Conservation (phyloP, 352 stramenopile species). For the Globisporangium radiosum region DNA sequence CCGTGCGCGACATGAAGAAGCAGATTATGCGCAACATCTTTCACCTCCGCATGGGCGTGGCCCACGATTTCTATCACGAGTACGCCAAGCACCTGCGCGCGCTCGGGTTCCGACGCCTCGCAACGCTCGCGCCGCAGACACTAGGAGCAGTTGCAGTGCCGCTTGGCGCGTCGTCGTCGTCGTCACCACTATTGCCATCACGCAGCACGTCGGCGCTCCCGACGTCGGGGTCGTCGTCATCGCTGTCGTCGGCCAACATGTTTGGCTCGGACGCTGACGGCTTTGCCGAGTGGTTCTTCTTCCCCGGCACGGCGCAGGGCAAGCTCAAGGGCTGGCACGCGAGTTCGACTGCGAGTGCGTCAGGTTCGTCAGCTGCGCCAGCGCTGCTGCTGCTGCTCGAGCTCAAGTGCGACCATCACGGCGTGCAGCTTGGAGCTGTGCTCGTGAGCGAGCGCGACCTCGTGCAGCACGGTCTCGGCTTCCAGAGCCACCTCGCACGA, state of each 20-base stretch:
- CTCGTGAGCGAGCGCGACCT: constrained; percentile 59
- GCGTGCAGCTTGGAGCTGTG: constrained; percentile 51
- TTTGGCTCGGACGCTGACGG: constrained; percentile 30
- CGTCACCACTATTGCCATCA: too few species aligned
- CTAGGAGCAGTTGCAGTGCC: constrained; percentile 1
- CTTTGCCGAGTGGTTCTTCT: constrained; percentile 71
- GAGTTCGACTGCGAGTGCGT: constrained; percentile 1
- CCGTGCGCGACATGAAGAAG: constrained; percentile 58
- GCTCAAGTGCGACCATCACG: constrained; percentile 70
- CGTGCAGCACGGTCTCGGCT: constrained; percentile 50
- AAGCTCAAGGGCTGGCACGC: constrained; percentile 23
- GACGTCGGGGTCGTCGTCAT: constrained; percentile 11
- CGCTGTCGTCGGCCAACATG: constrained; percentile 23
- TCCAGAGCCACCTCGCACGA: constrained; percentile 31
- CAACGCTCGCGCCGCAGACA: constrained; percentile 22
- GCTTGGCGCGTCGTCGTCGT: not conserved
- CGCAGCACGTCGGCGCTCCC: not conserved
- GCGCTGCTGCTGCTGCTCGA: constrained; percentile 50
- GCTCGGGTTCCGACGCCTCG: constrained; percentile 60
- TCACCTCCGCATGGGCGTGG: constrained; percentile 58
- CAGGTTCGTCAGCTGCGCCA: not conserved
- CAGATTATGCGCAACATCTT: constrained; percentile 71
- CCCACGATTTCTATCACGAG: constrained; percentile 63
- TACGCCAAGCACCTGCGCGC: constrained; percentile 53
- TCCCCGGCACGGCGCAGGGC: constrained; percentile 21